Evolutionary conservation across 2,329 filamentous ascomycete genomes (phyloP).

Genomic region (Cercospora janseana): DNA sequence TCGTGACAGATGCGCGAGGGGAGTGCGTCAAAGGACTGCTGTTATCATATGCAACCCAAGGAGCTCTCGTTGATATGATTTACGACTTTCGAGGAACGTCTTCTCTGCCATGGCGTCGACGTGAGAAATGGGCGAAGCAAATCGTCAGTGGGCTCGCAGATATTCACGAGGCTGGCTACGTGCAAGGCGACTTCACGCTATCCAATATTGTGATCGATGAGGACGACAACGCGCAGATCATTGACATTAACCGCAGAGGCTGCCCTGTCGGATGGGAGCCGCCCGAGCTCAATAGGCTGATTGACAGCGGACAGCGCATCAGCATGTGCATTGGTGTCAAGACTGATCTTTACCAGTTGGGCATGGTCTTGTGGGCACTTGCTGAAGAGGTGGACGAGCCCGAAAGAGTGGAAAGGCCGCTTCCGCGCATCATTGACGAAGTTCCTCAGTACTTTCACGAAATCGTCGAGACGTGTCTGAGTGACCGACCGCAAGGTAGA

Average conservation of each 20-base stretch:
- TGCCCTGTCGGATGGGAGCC: slow-evolving; percentile 98
- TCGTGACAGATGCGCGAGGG: slow-evolving; percentile 76
- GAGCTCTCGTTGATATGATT: slow-evolving; percentile 84
- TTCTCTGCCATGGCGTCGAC: slow-evolving; percentile 64
- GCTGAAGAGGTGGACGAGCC: slow-evolving; percentile 88
- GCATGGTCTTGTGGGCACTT: slow-evolving; percentile 94
- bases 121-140: slow-evolving; percentile 85
- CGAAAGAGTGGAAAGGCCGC: slow-evolving; percentile 70
- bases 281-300: slow-evolving; percentile 80
- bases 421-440: slow-evolving; percentile 56
- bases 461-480: slow-evolving; percentile 74
- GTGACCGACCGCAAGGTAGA: slow-evolving; percentile 68
- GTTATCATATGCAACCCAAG: slow-evolving; percentile 81
- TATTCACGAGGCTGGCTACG: slow-evolving; percentile 93
- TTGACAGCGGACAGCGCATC: slow-evolving; percentile 84
- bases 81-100: slow-evolving; percentile 66
- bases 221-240: slow-evolving; percentile 85
- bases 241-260: slow-evolving; percentile 96
- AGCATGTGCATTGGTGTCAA: slow-evolving; percentile 98
- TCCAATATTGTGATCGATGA: slow-evolving; percentile 94
- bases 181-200: slow-evolving; percentile 95
- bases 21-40: slow-evolving; percentile 80
- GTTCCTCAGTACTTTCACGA: slow-evolving; percentile 77
- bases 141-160: slow-evolving; percentile 86
- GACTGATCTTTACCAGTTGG: slow-evolving; percentile 91